A percentile compares a stretch with the other conserved stretches of the same genome.
phyloP scores from a whole-genome alignment of 257 asterid species.

The Coffea canephora region DNA sequence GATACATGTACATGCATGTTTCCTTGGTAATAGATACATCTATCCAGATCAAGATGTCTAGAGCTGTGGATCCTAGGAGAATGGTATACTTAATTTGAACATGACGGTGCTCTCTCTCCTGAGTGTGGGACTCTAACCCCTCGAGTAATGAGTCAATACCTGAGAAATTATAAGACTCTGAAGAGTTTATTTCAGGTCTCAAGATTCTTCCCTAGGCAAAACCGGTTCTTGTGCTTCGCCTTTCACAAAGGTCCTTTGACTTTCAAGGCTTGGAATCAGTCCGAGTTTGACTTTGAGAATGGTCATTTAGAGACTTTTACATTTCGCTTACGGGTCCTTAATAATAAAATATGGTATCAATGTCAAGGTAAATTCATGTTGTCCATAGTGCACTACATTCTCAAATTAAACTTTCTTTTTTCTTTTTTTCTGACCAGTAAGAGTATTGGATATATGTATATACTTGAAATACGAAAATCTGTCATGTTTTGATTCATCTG shows the following conservation, averaged over 20 bases:
- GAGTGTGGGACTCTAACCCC: background rate
- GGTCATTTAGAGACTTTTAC: too few species aligned
- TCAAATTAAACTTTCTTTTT: too few species aligned
- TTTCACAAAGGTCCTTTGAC: background rate
- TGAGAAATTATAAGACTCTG: too few species aligned
- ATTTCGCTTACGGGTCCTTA: background rate
- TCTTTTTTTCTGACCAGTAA: too few species aligned
- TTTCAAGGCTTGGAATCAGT: background rate
- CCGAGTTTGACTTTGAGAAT: background rate
- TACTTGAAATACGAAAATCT: too few species aligned
- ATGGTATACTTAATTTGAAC: background rate
- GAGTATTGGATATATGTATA: too few species aligned
- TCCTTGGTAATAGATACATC: background rate
- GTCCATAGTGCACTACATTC: background rate
- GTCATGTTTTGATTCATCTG: too few species aligned
- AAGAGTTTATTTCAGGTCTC: background rate
- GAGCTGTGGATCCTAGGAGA: conserved; percentile 1
- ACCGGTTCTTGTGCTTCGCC: background rate
- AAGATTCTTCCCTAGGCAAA: background rate
- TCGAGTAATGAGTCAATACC: background rate
- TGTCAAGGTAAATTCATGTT: background rate
- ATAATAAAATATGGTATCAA: background rate
- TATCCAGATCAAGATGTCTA: background rate
- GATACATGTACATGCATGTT: background rate
- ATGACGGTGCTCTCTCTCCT: background rate